Evolutionary conservation across 1,139 yeast species (phyloP).

Genomic region (Eremothecium cymbalariae): DNA sequence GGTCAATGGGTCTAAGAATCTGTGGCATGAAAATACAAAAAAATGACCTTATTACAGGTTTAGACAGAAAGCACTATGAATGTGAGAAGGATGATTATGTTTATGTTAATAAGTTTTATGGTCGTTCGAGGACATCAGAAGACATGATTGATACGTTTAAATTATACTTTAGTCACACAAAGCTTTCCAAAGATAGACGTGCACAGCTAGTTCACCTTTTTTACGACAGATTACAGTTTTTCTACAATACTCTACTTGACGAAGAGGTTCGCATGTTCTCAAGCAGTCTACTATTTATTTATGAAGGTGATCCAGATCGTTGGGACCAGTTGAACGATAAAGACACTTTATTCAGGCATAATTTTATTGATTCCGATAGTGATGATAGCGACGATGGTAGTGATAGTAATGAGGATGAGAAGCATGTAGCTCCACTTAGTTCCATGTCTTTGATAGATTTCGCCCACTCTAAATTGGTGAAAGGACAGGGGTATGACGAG

Average conservation of each 20-base stretch:
- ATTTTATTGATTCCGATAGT: conserved; percentile 19
- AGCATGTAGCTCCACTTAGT: conserved; percentile 33
- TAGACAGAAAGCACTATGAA: conserved; percentile 21
- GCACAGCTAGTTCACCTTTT: conserved; percentile 38
- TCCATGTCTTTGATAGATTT: conserved; percentile 70
- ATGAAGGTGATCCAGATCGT: conserved; percentile 53
- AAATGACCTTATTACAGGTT: conserved; percentile 11
- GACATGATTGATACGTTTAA: conserved; percentile 44
- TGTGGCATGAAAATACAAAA: conserved; percentile 76
- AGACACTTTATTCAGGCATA: conserved; percentile 36
- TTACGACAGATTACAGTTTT: conserved; percentile 49
- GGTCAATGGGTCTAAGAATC: conserved; percentile 61
- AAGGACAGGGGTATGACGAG: conserved; percentile 64
- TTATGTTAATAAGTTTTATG: conserved; percentile 59
- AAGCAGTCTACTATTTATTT: conserved; percentile 64
- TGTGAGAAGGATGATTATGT: conserved; percentile 36
- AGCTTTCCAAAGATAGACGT: conserved; percentile 30
- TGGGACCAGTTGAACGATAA: conserved; percentile 39
- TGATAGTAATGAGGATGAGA: conserved; percentile 12
- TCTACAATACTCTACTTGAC: conserved; percentile 55
- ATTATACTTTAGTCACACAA: conserved; percentile 42
- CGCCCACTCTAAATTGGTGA: conserved; percentile 68
- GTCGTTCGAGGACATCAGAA: conserved; percentile 46
- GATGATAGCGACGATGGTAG: conserved; percentile 30
- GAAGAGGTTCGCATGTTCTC: conserved; percentile 63